phyloP scores from a whole-genome alignment of 1,284 basidiomycete genomes.

The Leccinum fuscescens region DNA sequence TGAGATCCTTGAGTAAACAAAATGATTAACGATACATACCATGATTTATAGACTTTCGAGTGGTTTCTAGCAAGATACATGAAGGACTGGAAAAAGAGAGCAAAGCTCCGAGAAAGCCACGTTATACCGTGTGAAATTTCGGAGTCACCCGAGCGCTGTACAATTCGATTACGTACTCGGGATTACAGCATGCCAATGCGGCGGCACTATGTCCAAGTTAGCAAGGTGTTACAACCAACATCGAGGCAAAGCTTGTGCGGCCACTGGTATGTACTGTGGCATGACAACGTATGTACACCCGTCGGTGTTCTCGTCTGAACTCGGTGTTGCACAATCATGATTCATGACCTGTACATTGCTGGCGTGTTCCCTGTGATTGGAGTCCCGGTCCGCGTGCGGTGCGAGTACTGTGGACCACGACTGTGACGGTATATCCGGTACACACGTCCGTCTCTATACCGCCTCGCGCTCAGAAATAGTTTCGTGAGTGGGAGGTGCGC shows the following conservation, averaged over 20 bases:
- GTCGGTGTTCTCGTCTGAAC: not conserved
- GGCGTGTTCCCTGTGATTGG: not conserved
- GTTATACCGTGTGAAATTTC: not conserved
- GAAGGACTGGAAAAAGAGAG: not conserved
- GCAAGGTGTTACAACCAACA: no score
- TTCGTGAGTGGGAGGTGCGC: not conserved
- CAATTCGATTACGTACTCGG: no score
- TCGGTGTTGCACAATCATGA: not conserved
- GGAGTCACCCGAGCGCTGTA: not conserved
- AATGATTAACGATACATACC: not conserved
- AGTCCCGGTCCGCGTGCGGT: not conserved
- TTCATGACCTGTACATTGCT: not conserved
- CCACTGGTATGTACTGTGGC: no score
- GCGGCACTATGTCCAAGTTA: no score
- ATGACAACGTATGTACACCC: not conserved
- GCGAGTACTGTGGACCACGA: not conserved
- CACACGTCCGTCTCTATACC: slow-evolving; percentile 1
- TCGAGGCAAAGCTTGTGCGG: no score
- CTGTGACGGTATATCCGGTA: not conserved
- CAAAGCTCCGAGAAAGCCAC: not conserved
- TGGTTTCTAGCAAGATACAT: not conserved
- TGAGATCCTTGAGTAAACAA: not conserved
- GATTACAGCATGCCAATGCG: no score
- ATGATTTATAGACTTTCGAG: not conserved
- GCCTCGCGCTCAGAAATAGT: not conserved